phyloP scores from a whole-genome alignment of 2,329 filamentous ascomycete species.

The Penicillium nordicum region DNA sequence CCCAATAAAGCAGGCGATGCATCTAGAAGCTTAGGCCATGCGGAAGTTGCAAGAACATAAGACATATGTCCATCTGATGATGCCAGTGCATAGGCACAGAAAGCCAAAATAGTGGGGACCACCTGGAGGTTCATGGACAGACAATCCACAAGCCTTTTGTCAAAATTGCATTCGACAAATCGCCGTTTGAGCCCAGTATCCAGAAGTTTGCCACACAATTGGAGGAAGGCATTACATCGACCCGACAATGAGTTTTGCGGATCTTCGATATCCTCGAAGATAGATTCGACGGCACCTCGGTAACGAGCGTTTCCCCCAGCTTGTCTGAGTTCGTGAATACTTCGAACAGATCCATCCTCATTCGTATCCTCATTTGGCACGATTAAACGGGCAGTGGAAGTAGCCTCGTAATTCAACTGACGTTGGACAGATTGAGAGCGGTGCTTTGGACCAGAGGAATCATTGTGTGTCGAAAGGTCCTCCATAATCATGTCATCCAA shows the following conservation, averaged over 20 bases:
- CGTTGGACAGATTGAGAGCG: slow-evolving; percentile 3
- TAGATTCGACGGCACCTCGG: slow-evolving; percentile 52
- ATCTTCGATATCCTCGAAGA: slow-evolving; percentile 59
- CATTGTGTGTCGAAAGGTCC: slow-evolving; percentile 9
- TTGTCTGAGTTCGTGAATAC: slow-evolving; percentile 60
- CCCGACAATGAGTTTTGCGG: slow-evolving; percentile 44
- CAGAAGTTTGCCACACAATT: slow-evolving; percentile 53
- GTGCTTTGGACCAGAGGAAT: neutral
- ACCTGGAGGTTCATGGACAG: slow-evolving; percentile 58
- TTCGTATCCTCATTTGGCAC: slow-evolving; percentile 49
- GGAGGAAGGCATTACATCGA: slow-evolving; percentile 53
- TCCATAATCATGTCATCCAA: slow-evolving; percentile 48
- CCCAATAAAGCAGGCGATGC: slow-evolving; percentile 27
- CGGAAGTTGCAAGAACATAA: slow-evolving; percentile 26
- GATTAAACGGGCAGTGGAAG: slow-evolving; percentile 23
- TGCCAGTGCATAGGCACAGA: slow-evolving; percentile 34
- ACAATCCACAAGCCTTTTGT: slow-evolving; percentile 63
- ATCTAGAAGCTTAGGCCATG: slow-evolving; percentile 34
- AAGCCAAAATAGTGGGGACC: slow-evolving; percentile 30
- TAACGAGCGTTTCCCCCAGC: slow-evolving; percentile 58
- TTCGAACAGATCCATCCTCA: slow-evolving; percentile 47
- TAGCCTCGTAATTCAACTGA: slow-evolving; percentile 2
- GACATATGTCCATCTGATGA: slow-evolving; percentile 27
- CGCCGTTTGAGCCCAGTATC: slow-evolving; percentile 40
- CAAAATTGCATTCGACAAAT: slow-evolving; percentile 71